phyloP scores from a whole-genome alignment of 306 rosid genomes.

The Prinsepia uniflora region DNA sequence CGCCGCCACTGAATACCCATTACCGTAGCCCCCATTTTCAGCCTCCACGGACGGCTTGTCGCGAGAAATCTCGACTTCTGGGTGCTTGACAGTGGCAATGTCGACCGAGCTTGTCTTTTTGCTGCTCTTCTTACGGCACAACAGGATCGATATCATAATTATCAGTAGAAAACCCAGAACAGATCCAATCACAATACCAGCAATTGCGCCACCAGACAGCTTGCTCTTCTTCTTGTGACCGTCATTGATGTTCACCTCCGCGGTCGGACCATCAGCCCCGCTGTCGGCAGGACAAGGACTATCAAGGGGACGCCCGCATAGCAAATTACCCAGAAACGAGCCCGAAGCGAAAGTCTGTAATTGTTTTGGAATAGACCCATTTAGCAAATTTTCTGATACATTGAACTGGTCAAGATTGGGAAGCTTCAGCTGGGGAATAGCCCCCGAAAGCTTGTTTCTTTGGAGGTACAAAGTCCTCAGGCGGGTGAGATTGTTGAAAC shows the following conservation, averaged over 20 bases:
- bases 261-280: not conserved
- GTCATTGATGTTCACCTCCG: constrained; percentile 8
- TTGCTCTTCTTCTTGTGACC: constrained; percentile 18
- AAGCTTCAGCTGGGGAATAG: constrained; percentile 34
- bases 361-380: constrained; percentile 37
- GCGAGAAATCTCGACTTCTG: constrained; percentile 25
- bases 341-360: constrained; percentile 25
- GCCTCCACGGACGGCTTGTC: constrained; percentile 23
- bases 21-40: constrained; percentile 23
- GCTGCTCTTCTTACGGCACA: constrained; percentile 39
- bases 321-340: constrained; percentile 32
- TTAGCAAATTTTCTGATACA: constrained; percentile 38
- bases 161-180: constrained; percentile 28
- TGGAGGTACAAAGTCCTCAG: constrained; percentile 35
- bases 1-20: constrained; percentile 30
- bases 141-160: constrained; percentile 24
- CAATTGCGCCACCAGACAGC: constrained; percentile 42
- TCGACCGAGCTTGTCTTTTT: constrained; percentile 41
- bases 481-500: constrained; percentile 38
- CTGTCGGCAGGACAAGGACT: constrained; percentile 28
- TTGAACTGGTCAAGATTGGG: constrained; percentile 36
- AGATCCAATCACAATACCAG: constrained; percentile 47
- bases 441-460: constrained; percentile 36
- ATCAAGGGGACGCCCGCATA: constrained; percentile 40
- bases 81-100: constrained; percentile 34